These are phyloP conservation scores for Fusarium falciforme DNA, from an alignment of 2,329 filamentous ascomycete species.

Conservation along the genomic window DNA sequence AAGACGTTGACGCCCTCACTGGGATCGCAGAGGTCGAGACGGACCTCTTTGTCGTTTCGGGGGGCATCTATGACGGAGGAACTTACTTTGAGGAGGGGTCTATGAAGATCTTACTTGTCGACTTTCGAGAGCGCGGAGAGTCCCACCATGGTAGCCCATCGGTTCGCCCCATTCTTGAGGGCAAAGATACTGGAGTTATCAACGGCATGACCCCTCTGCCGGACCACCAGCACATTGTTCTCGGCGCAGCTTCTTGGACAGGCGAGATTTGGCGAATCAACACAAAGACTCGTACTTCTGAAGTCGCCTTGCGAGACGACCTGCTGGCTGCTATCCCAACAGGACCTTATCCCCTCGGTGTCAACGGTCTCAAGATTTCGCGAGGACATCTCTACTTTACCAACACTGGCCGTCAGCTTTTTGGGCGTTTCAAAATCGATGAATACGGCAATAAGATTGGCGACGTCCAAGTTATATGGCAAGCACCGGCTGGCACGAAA, in stretches of 20 bases:
- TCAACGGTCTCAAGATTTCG: slow-evolving; percentile 10
- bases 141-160: not conserved
- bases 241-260: slow-evolving; percentile 8
- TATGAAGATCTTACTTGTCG: slow-evolving; percentile 5
- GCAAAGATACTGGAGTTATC: not conserved
- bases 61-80: not conserved
- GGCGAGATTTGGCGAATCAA: slow-evolving; percentile 8
- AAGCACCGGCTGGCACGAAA: not conserved
- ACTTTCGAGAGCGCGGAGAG: not conserved
- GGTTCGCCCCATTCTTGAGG: not conserved
- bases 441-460: not conserved
- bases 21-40: not conserved
- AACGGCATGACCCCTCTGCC: not conserved
- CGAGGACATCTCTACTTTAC: slow-evolving; percentile 9
- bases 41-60: not conserved
- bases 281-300: not conserved
- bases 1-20: not conserved
- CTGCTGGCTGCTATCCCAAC: not conserved
- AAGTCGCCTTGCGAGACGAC: not conserved
- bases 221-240: not conserved
- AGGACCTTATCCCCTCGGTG: not conserved
- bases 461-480: not conserved
- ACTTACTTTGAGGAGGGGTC: not conserved
- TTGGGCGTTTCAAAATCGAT: not conserved
- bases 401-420: not conserved